Evolutionary conservation across 345 rosid genomes (phyloP).

Genomic region (Hirschfeldia incana): DNA sequence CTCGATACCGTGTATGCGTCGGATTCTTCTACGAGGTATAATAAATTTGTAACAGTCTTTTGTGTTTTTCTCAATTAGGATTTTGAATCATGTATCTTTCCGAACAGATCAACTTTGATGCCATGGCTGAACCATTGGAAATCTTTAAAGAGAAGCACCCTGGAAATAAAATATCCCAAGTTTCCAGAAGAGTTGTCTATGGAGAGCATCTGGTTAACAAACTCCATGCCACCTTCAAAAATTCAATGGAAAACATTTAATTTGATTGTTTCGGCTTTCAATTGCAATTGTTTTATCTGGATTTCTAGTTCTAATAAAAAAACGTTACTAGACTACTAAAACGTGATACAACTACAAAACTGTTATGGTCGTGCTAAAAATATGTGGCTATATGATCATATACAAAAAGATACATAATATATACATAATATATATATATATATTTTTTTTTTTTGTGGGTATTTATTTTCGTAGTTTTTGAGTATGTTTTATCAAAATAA

Average conservation of each 20-base stretch:
- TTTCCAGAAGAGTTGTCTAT: constrained; percentile 54
- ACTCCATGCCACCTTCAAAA: constrained; percentile 56
- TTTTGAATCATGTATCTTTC: background rate
- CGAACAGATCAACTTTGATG: constrained; percentile 61
- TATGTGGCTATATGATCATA: too few relatives aligned
- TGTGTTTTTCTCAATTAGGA: background rate
- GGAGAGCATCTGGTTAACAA: constrained; percentile 78
- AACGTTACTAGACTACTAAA: too few relatives aligned
- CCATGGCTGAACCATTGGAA: constrained; percentile 69
- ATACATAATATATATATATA: too few relatives aligned
- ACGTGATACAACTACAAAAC: too few relatives aligned
- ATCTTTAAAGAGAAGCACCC: constrained; percentile 48
- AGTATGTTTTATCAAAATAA: too few relatives aligned
- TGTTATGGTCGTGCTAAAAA: too few relatives aligned
- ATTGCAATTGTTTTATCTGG: background rate
- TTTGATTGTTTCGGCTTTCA: background rate
- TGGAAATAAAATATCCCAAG: constrained; percentile 37
- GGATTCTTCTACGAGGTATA: constrained; percentile 81
- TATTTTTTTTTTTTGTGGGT: too few relatives aligned
- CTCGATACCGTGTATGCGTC: constrained; percentile 58
- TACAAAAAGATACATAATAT: too few relatives aligned
- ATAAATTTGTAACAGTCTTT: background rate
- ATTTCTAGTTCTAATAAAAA: background rate
- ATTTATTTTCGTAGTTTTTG: too few relatives aligned
- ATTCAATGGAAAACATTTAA: constrained; percentile 3